Base-by-base conservation (phyloP, 2,329 filamentous ascomycete genomes). In the Fusarium scirpi region DNA sequence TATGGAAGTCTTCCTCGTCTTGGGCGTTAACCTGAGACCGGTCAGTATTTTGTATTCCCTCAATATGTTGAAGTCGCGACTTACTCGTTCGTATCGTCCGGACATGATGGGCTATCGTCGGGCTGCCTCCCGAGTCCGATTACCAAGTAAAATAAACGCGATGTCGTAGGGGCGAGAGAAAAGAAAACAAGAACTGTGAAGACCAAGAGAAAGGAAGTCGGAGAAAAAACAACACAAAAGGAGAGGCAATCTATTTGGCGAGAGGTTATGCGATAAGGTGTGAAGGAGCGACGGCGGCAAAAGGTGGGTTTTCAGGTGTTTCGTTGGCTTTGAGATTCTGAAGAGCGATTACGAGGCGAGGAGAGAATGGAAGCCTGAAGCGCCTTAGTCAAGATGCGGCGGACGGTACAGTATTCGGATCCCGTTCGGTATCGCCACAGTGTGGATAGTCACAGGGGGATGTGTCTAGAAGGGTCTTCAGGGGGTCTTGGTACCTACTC, bases 1-100 rank as follows among this genome's bases (percentile, higher is more conserved):
- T 75, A 76, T 79, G 69, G 78, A 74, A 67, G 64, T 88, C 83
- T 60, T 89, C 86, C 61, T 87, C 85, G 72, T 90, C 88, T 68
- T 86, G 86, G 76, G 83, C 85, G 75, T 87, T 87, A 54, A 91
- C 84, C 87, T 90, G 75, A 51, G 40, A 43, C 11, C 55, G 77
- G 55, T 64, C 44, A 74, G 63, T 27, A 56, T 16, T 30, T n/a
- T 11, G 34, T 1, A 30, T 16, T 24, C 12, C 22, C n/a, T 18
- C 29, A 6, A 18, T 4, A 18, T 24, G 6, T 20, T 9, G 13
- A 9, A 20, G 7, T 20, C 38, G 40, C 49, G 44, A 62, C 85
- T 67, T 82, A 89, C 87, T 82, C 87, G 82, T 76, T 89, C 87
- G 77, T 90, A 90, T 52, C 85, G 81, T 71, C 82, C 83, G 66